Conservation (phyloP, 805 yeast genomes). For the Saccharomycopsis synnaedendra region DNA sequence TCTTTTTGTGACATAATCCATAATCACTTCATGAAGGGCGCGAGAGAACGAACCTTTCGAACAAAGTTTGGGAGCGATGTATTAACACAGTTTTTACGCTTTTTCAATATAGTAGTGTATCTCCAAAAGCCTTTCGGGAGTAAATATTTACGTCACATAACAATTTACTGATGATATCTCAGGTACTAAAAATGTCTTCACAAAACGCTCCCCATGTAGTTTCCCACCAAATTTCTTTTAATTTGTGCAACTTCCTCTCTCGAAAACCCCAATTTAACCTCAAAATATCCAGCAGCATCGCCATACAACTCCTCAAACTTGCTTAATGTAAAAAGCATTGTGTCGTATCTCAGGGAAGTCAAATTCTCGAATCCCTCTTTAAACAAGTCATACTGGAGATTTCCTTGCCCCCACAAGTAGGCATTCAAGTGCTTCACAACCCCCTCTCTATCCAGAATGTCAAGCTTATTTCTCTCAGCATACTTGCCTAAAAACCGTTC, state of each 20-base stretch:
- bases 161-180: too few species aligned
- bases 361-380: constrained; percentile 47
- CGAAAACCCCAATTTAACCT: constrained; percentile 31
- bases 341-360: constrained; percentile 53
- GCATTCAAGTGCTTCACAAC: constrained; percentile 5
- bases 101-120: too few species aligned
- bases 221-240: constrained; percentile 21
- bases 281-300: constrained; percentile 39
- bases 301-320: constrained; percentile 41
- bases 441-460: constrained; percentile 18
- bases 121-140: too few species aligned
- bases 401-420: constrained; percentile 2
- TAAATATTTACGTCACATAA: too few species aligned
- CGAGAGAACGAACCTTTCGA: too few species aligned
- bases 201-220: too few species aligned
- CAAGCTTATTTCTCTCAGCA: neutral
- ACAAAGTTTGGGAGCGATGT: too few species aligned
- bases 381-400: constrained; percentile 18
- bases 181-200: too few species aligned
- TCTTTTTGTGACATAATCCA: too few species aligned
- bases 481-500: constrained; percentile 14
- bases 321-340: constrained; percentile 56
- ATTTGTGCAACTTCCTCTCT: constrained; percentile 31
- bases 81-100: too few species aligned
- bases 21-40: too few species aligned